These are phyloP conservation scores for Jatropha multifida DNA, from an alignment of 441 rosid species.

Conservation along the genomic window DNA sequence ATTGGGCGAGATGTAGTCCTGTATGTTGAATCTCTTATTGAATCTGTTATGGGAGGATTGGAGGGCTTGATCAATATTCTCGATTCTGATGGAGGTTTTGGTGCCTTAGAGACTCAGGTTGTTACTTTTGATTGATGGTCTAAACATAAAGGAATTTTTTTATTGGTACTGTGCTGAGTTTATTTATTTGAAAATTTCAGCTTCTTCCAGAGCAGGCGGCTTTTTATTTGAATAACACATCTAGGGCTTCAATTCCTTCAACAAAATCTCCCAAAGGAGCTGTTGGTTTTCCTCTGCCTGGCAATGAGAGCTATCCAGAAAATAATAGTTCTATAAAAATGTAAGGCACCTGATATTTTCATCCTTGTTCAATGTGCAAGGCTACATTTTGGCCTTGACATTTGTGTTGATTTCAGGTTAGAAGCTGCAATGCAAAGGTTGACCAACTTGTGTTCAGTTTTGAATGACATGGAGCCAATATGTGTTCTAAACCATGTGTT, in stretches of 20 bases:
- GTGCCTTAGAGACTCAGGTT: constrained; percentile 98
- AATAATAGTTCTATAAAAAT: constrained; percentile 88
- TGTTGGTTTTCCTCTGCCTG: constrained; percentile 79
- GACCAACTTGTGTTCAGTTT: constrained; percentile 89
- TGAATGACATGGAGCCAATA: constrained; percentile 99
- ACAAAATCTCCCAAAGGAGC: constrained; percentile 78
- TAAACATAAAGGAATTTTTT: background rate
- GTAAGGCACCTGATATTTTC: constrained; percentile 38
- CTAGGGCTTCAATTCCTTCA: constrained; percentile 64
- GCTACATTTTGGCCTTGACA: constrained; percentile 16
- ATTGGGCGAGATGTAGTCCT: constrained; percentile 96
- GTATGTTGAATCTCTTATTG: constrained; percentile 96
- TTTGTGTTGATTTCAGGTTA: constrained; percentile 61
- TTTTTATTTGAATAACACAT: constrained; percentile 70
- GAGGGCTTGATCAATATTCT: constrained; percentile 98
- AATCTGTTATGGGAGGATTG: constrained; percentile 98
- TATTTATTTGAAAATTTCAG: constrained; percentile 47
- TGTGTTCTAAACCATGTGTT: constrained; percentile 97
- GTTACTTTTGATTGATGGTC: constrained; percentile 23
- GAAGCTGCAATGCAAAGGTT: constrained; percentile 99
- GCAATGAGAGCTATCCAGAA: constrained; percentile 97
- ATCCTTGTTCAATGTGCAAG: constrained; percentile 18
- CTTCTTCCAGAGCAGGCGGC: constrained; percentile 99
- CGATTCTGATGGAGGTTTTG: constrained; percentile 99
- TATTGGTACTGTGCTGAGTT: background rate